Percentiles rank a stretch among this genome's conserved stretches.
Evolutionary conservation across 2,329 filamentous ascomycete genomes (phyloP).

Genomic region (Samsoniella hepiali): DNA sequence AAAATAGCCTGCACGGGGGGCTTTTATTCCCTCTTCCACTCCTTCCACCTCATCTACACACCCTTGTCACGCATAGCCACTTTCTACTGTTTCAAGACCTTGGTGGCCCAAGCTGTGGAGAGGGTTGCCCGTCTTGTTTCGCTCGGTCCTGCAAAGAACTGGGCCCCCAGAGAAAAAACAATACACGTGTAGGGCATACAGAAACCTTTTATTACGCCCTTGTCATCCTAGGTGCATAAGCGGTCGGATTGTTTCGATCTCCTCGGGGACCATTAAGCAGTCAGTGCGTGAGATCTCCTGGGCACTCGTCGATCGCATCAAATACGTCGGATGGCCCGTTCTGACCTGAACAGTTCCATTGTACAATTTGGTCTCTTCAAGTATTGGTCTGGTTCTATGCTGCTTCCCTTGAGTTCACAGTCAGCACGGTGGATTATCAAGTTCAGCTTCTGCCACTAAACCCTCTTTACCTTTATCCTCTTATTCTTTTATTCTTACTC

Average conservation of each 20-base stretch:
- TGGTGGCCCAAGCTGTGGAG: conserved; percentile 18
- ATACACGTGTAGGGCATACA: conserved; percentile 14
- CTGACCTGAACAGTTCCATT: conserved; percentile 8
- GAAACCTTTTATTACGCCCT: conserved; percentile 15
- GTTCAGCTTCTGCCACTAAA: background rate
- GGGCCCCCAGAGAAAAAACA: conserved; percentile 9
- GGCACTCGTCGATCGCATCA: conserved; percentile 18
- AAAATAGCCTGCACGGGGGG: conserved; percentile 18
- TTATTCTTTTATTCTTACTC: background rate
- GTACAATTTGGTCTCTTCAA: conserved; percentile 4
- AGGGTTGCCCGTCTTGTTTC: conserved; percentile 15
- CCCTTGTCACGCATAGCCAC: conserved; percentile 17
- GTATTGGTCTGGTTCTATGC: background rate
- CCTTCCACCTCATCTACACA: conserved; percentile 12
- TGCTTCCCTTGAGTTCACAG: background rate
- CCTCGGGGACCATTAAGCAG: conserved; percentile 14
- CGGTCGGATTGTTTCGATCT: conserved; percentile 20
- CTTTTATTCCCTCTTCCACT: conserved; percentile 12
- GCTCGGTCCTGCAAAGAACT: conserved; percentile 20
- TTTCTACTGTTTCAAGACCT: conserved; percentile 17
- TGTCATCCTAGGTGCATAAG: conserved; percentile 16
- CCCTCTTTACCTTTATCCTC: background rate
- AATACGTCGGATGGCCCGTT: conserved; percentile 19
- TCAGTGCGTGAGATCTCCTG: conserved; percentile 19
- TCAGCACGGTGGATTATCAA: conserved; percentile 9